Conservation (phyloP, 257 asterid genomes). For the Orobanche coerulescens region DNA sequence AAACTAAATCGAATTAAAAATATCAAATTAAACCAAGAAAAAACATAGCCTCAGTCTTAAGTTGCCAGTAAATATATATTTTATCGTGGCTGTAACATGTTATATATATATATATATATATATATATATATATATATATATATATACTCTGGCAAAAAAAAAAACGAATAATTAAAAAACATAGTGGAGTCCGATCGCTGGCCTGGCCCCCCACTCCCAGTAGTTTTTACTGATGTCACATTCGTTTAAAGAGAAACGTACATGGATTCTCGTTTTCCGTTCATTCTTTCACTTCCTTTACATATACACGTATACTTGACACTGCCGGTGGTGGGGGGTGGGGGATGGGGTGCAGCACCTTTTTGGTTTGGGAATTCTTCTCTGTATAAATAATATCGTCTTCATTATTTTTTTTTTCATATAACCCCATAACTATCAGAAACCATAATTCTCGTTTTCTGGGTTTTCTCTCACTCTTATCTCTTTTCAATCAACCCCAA, state of each 20-base stretch:
- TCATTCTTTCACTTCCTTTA: slow-evolving; percentile 7
- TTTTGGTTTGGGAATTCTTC: slow-evolving; percentile 22
- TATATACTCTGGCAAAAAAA: too few relatives aligned
- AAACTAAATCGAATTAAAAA: too few relatives aligned
- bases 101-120: too few relatives aligned
- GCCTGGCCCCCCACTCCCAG: too few relatives aligned
- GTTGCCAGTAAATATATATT: too few relatives aligned
- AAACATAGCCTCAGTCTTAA: too few relatives aligned
- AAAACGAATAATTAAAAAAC: too few relatives aligned
- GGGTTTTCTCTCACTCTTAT: slow-evolving; percentile 18
- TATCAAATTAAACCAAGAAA: too few relatives aligned
- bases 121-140: too few relatives aligned
- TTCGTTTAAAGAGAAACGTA: slow-evolving; percentile 26
- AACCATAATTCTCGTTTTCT: slow-evolving; percentile 21
- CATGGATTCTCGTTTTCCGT: slow-evolving; percentile 23
- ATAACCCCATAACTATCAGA: slow-evolving; percentile 15
- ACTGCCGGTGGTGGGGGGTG: background rate
- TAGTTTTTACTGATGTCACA: slow-evolving; percentile 24
- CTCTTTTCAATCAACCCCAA: background rate
- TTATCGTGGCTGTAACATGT: too few relatives aligned
- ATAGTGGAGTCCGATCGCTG: too few relatives aligned
- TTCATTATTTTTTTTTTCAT: slow-evolving; percentile 15
- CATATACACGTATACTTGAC: slow-evolving; percentile 14
- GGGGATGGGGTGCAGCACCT: slow-evolving; percentile 24
- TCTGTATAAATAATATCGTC: too few relatives aligned